These are phyloP conservation scores for Penicillium expansum DNA, from an alignment of 2,329 filamentous ascomycete genomes.

Conservation along the genomic window DNA sequence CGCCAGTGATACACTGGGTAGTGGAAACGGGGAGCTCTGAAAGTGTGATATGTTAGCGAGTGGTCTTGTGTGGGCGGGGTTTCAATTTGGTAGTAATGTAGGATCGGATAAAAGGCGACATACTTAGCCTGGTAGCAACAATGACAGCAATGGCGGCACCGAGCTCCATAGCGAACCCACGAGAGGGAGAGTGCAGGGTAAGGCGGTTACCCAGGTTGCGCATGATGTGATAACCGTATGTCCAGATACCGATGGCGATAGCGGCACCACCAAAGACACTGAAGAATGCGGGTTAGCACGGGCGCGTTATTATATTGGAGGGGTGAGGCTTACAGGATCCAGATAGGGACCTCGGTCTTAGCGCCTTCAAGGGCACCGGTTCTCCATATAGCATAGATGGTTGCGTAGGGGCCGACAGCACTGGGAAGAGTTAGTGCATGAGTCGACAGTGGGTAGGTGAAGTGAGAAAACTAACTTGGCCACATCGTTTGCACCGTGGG, in stretches of 20 bases:
- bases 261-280: constrained; percentile 44
- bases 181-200: constrained; percentile 40
- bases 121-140: constrained; percentile 33
- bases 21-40: constrained; percentile 33
- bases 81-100: too few species aligned
- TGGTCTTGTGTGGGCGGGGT: neutral
- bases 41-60: neutral
- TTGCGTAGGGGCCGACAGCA: constrained; percentile 42
- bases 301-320: too few species aligned
- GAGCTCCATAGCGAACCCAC: constrained; percentile 38
- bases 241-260: constrained; percentile 43
- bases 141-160: constrained; percentile 43
- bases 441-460: neutral
- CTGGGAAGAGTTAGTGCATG: neutral
- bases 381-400: constrained; percentile 32
- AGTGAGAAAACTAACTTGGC: constrained; percentile 30
- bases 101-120: constrained; percentile 5
- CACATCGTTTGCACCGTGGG: constrained; percentile 47
- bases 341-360: constrained; percentile 29
- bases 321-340: neutral
- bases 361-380: constrained; percentile 34
- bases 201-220: constrained; percentile 43
- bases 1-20: constrained; percentile 40
- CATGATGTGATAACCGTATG: constrained; percentile 45
- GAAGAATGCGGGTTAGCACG: constrained; percentile 21